These are phyloP conservation scores for Xylaria multiplex DNA, from an alignment of 2,329 filamentous ascomycete genomes.

Conservation along the genomic window DNA sequence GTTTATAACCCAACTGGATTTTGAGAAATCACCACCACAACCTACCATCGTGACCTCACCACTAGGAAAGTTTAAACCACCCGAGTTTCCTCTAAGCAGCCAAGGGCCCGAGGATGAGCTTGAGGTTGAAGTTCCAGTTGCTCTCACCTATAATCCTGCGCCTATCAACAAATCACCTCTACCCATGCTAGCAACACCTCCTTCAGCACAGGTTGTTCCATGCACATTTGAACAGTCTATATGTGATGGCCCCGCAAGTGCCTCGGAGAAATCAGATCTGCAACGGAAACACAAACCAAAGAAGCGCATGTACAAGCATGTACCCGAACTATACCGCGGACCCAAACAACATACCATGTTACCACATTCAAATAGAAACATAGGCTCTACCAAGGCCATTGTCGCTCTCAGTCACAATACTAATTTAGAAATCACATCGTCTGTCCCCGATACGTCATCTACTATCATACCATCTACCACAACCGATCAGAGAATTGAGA, in stretches of 20 bases:
- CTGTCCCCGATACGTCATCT: conserved; percentile 38
- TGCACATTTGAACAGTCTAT: conserved; percentile 44
- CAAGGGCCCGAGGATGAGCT: conserved; percentile 47
- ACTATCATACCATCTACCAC: conserved; percentile 46
- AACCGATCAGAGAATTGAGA: conserved; percentile 16
- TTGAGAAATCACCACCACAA: conserved; percentile 40
- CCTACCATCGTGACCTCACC: conserved; percentile 37
- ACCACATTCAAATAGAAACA: conserved; percentile 22
- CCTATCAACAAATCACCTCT: conserved; percentile 42
- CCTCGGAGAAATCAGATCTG: conserved; percentile 6
- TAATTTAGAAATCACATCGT: conserved; percentile 36
- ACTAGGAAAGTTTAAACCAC: conserved; percentile 18
- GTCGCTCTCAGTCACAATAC: neutral
- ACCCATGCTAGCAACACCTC: conserved; percentile 45
- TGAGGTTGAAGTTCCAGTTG: conserved; percentile 47
- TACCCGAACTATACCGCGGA: conserved; percentile 38
- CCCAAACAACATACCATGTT: conserved; percentile 21
- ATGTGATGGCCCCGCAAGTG: conserved; percentile 17
- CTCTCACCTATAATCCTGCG: conserved; percentile 37
- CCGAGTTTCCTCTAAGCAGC: conserved; percentile 44
- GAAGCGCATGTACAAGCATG: conserved; percentile 31
- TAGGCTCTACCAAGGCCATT: neutral
- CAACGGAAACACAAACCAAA: conserved; percentile 17
- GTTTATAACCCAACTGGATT: conserved; percentile 43
- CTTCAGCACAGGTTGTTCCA: conserved; percentile 49